Evolutionary conservation across 2,329 filamentous ascomycete genomes (phyloP).

Genomic region (Colletotrichum tanaceti): DNA sequence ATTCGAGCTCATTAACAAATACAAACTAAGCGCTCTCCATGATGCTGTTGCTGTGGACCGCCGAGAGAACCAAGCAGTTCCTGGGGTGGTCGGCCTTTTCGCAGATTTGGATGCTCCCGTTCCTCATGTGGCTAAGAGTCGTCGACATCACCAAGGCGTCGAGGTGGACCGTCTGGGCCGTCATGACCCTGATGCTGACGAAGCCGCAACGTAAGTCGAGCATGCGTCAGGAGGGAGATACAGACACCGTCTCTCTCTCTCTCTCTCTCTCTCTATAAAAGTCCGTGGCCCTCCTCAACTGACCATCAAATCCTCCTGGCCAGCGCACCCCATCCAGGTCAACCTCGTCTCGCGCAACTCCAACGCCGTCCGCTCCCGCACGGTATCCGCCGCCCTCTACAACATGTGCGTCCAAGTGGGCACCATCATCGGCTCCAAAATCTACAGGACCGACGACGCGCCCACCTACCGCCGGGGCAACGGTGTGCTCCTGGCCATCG

Average conservation of each 20-base stretch:
- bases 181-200: conserved; percentile 51
- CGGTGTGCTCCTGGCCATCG: conserved; percentile 60
- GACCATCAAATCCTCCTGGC: fast-evolving
- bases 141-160: conserved; percentile 44
- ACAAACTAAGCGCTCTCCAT: neutral
- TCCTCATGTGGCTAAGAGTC: conserved; percentile 59
- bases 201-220: conserved; percentile 47
- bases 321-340: conserved; percentile 65
- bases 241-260: no score
- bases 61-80: conserved; percentile 6
- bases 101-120: conserved; percentile 66
- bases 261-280: no score
- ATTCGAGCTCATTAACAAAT: no score
- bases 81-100: conserved; percentile 33
- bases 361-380: conserved; percentile 67
- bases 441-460: conserved; percentile 57
- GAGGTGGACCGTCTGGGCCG: conserved; percentile 50
- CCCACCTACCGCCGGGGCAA: conserved; percentile 57
- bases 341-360: conserved; percentile 57
- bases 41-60: conserved; percentile 10
- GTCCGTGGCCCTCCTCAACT: neutral
- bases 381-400: conserved; percentile 67
- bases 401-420: conserved; percentile 57
- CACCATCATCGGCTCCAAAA: conserved; percentile 50
- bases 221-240: neutral